phyloP scores from a whole-genome alignment of 2,329 filamentous ascomycete genomes.

The Orbilia quercus region DNA sequence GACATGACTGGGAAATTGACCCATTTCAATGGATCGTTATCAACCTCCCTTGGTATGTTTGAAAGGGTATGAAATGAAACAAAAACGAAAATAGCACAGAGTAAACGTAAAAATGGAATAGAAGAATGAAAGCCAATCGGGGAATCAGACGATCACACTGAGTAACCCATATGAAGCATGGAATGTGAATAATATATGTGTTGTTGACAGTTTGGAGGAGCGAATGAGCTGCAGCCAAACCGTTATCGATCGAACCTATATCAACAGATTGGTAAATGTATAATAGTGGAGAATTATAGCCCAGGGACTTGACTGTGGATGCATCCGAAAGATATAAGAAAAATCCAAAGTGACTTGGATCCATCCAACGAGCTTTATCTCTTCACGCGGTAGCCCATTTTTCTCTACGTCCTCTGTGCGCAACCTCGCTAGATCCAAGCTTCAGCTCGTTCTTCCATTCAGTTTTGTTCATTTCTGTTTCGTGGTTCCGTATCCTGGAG shows the following conservation, averaged over 20 bases:
- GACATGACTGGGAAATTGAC: constrained; percentile 49
- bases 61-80: too few species aligned
- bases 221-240: too few species aligned
- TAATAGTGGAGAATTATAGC: constrained; percentile 52
- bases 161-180: background rate
- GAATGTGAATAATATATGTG: constrained; percentile 9
- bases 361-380: constrained; percentile 17
- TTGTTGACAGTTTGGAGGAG: constrained; percentile 30
- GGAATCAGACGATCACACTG: background rate
- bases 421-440: constrained; percentile 17
- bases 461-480: constrained; percentile 16
- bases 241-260: too few species aligned
- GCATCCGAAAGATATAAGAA: constrained; percentile 45
- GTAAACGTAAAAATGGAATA: constrained; percentile 7
- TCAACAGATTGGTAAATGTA: constrained; percentile 17
- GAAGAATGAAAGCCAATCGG: constrained; percentile 7
- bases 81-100: constrained; percentile 1
- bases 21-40: constrained; percentile 24
- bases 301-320: constrained; percentile 3
- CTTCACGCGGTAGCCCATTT: constrained; percentile 1
- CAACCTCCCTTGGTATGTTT: background rate
- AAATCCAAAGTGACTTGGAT: background rate
- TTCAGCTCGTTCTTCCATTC: constrained; percentile 31
- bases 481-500: constrained; percentile 3
- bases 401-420: constrained; percentile 25